Conservation (phyloP, 2,329 filamentous ascomycete genomes). For the Colletotrichum shisoi region DNA sequence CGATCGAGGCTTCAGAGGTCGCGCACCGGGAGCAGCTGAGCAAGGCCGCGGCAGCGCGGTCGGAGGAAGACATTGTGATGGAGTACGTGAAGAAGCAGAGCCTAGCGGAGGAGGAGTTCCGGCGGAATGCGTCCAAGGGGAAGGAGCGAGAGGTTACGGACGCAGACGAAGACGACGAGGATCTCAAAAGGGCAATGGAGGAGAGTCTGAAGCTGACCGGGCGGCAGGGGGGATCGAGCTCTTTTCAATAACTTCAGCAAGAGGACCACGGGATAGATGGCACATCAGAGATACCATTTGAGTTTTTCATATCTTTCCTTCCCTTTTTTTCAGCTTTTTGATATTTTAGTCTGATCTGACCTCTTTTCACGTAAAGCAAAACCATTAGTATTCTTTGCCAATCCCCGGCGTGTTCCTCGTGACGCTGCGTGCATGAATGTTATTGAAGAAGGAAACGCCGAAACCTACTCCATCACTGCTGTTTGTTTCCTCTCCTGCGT, state of each 20-base stretch:
- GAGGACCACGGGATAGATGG: constrained; percentile 23
- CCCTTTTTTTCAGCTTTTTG: no score
- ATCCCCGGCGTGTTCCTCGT: no score
- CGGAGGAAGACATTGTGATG: constrained; percentile 76
- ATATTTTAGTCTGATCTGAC: no score
- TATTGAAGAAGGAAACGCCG: no score
- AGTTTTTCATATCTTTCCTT: constrained; percentile 8
- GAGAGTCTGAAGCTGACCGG: constrained; percentile 60
- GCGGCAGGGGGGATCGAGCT: constrained; percentile 38
- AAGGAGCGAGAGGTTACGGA: constrained; percentile 46
- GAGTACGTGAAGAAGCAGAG: constrained; percentile 83
- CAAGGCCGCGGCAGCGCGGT: constrained; percentile 54
- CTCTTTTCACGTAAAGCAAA: neutral
- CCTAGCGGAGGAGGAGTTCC: constrained; percentile 69
- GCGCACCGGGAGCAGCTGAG: constrained; percentile 56
- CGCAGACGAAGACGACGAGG: constrained; percentile 59
- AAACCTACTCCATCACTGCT: neutral
- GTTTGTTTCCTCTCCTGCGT: neutral
- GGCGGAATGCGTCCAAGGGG: constrained; percentile 48
- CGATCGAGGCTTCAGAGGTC: constrained; percentile 57
- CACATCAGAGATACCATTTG: constrained; percentile 35
- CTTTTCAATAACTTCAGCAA: constrained; percentile 10
- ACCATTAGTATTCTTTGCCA: neutral
- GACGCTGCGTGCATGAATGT: no score
- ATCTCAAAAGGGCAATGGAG: constrained; percentile 63